phyloP scores from a whole-genome alignment of 306 rosid genomes.

The Cercis canadensis region DNA sequence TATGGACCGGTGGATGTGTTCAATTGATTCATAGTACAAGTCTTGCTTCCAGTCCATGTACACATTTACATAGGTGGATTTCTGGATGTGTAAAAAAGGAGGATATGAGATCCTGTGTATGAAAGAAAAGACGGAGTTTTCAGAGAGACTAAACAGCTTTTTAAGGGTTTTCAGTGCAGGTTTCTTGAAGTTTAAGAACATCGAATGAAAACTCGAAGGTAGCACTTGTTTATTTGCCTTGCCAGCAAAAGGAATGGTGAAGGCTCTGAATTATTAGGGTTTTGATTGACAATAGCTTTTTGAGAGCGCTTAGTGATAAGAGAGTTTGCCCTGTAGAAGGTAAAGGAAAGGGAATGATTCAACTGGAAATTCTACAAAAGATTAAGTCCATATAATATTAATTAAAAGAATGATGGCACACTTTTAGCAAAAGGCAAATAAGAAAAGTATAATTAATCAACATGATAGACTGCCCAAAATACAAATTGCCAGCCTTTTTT shows the following conservation, averaged over 20 bases:
- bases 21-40: slow-evolving; percentile 67
- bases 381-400: background rate
- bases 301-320: background rate
- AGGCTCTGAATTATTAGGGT: slow-evolving; percentile 3
- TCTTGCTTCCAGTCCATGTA: slow-evolving; percentile 96
- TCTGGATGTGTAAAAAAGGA: slow-evolving; percentile 52
- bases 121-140: slow-evolving; percentile 35
- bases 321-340: slow-evolving; percentile 27
- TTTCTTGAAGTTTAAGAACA: slow-evolving; percentile 48
- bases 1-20: slow-evolving; percentile 69
- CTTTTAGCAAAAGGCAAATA: background rate
- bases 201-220: background rate
- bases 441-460: background rate
- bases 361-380: background rate
- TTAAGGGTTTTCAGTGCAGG: slow-evolving; percentile 41
- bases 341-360: slow-evolving; percentile 10
- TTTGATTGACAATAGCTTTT: slow-evolving; percentile 3
- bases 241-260: slow-evolving; percentile 5
- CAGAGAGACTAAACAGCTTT: slow-evolving; percentile 31
- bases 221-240: background rate
- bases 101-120: slow-evolving; percentile 20
- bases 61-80: slow-evolving; percentile 70
- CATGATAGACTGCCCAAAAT: background rate
- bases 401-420: background rate
- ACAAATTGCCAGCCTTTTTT: too few species aligned